Base-by-base conservation (phyloP, 179 eudicot genomes). In the Sideroxylon spinosum region DNA sequence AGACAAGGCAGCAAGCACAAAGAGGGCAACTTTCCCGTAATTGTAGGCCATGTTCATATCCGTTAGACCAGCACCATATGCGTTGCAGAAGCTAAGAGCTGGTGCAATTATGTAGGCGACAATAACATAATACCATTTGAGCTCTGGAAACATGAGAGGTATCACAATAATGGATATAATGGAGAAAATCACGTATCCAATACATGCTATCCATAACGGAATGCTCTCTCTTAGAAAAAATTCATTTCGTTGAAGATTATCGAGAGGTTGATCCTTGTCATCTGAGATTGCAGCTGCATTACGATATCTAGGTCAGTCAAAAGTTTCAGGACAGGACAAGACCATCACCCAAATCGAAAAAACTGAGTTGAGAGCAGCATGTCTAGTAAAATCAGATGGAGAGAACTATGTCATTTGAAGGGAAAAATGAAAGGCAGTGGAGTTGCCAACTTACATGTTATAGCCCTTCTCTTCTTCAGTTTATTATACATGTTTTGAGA, bases 41-140 rank as follows among this genome's bases (percentile, higher is more conserved):
- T 94, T 94, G 73, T 87, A 89, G 62, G 95, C 91, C 97, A 94
- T 94, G 84, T 92, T 94, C 93, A 89, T 89, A 82, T 94, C 98
- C 0, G 98, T 94, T 59, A 94, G 85, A 22, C 98, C 98, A 73
- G 98, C 91, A 1, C 97, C 95, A 50, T 94, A 94, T 0, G 98
- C 95, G 44, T 94, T 94, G 89, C 92, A 92, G 81, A 94, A 94
- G 83, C 91, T 81, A 25, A 94, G 85, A 26, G 93, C 76, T 0
- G 98, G 98, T 0, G 98, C 98, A 9, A 92, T 65, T 61, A 87
- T 56, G 80, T 94, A 94, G 59, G 97, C 93, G 0, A 84, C 82
- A 7, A 89, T 76, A 5, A 94, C 90, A 22, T 84, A 92, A 74
- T 90, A 92, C 97, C 98, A 94, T 70, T 88, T 92, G 55, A 92